Percentiles rank a stretch among this genome's conserved stretches.
These are phyloP conservation scores for Ganoderma sinense DNA, from an alignment of 1,284 basidiomycete genomes.

Conservation along the genomic window DNA sequence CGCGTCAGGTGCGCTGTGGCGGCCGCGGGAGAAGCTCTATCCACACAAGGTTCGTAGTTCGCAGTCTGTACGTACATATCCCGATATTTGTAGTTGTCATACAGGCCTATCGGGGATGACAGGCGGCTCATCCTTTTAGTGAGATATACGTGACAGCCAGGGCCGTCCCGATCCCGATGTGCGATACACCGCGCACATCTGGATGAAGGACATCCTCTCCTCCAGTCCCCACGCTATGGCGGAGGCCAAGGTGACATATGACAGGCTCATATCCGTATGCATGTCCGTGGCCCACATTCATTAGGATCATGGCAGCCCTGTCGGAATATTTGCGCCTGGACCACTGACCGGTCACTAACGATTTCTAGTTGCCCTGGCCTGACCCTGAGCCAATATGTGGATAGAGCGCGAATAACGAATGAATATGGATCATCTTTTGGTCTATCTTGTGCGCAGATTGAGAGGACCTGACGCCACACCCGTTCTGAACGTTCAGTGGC, in stretches of 20 bases:
- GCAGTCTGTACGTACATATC: constrained; percentile 9
- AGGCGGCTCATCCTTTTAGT: neutral
- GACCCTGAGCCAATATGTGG: neutral
- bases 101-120: neutral
- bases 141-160: neutral
- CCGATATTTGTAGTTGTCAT: constrained; percentile 24
- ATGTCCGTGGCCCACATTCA: neutral
- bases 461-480: neutral
- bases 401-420: neutral
- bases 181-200: constrained; percentile 2
- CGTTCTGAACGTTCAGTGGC: neutral
- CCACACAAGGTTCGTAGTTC: neutral
- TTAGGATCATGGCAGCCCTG: neutral
- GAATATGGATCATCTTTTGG: constrained; percentile 1
- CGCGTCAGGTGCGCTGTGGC: neutral
- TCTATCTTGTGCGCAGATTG: constrained; percentile 1
- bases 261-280: neutral
- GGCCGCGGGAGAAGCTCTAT: neutral
- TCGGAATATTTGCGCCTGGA: neutral
- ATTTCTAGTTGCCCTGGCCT: neutral
- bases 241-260: neutral
- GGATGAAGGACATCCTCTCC: neutral
- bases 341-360: neutral
- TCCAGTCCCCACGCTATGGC: neutral
- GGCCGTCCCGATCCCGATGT: constrained; percentile 15